Evolutionary conservation across 768 basidiomycete species (phyloP).

Genomic region (Russula brevipes): DNA sequence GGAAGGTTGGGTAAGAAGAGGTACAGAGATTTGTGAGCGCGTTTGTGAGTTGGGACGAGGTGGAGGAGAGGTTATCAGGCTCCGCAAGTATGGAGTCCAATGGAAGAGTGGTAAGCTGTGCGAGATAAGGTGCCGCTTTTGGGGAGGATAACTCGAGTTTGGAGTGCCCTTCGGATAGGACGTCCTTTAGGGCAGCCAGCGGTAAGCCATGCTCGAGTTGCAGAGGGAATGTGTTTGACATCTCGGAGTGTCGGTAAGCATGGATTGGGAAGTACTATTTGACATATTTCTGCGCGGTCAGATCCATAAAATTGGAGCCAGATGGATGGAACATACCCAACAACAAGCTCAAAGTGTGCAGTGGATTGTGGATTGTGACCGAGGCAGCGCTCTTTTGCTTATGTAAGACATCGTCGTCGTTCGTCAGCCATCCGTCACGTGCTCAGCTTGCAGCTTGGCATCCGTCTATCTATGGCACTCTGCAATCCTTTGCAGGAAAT

Average conservation of each 20-base stretch:
- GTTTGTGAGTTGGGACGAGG: slow-evolving; percentile 80
- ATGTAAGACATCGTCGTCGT: too few relatives aligned
- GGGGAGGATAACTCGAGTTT: slow-evolving; percentile 26
- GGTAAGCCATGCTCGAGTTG: not conserved
- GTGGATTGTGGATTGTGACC: too few relatives aligned
- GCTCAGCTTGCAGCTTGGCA: too few relatives aligned
- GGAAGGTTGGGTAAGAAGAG: slow-evolving; percentile 86
- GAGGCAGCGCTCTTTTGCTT: too few relatives aligned
- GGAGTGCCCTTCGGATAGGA: slow-evolving; percentile 10
- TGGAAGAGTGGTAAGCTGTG: slow-evolving; percentile 57
- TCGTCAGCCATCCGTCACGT: too few relatives aligned
- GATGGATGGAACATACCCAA: too few relatives aligned
- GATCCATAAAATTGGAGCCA: not conserved
- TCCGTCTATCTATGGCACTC: too few relatives aligned
- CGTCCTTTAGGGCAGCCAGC: slow-evolving; percentile 4
- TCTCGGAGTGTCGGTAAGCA: not conserved
- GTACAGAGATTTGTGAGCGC: slow-evolving; percentile 87
- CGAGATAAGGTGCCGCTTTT: slow-evolving; percentile 47
- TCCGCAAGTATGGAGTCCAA: slow-evolving; percentile 66
- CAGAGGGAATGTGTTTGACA: not conserved
- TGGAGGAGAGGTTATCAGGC: slow-evolving; percentile 72
- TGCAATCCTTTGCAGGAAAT: too few relatives aligned
- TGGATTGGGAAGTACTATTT: not conserved
- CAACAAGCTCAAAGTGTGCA: too few relatives aligned
- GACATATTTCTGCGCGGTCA: not conserved